Base-by-base conservation (phyloP, 2,329 filamentous ascomycete genomes). In the Diaporthe longicolla region DNA sequence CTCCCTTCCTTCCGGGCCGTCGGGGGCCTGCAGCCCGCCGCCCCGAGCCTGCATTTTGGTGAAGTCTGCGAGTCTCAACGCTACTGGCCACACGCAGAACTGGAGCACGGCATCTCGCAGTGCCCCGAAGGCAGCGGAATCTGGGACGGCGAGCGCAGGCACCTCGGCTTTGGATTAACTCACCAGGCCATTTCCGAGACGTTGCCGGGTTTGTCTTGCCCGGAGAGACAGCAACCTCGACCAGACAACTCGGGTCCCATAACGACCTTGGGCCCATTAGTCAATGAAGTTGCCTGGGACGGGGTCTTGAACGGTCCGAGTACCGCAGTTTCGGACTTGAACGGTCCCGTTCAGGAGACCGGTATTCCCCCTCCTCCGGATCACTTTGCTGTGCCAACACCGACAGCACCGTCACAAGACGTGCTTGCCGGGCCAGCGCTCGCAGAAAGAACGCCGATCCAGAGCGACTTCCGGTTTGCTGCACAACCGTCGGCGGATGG, bases 1-100 rank as follows among this genome's bases (percentile, higher is more conserved):
- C 2, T 21, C 15, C 43, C 29, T 15, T 9, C 9, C 35, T 50
- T 48, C 15, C 43, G 19, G 40, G 37, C 69, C 45, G 35, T 40
- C 65, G 71, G 58, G 29, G 40, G 43, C 55, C 45, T 35, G 24
- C 37, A 7, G 32, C 21, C 24, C n/a, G 19, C 57, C 21, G 45
- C 40, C 13, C 4, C 48, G 15, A 63, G 37, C 15, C n/a, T n/a
- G 19, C 45, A 24, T 26, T 8, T 6, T 52, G 21, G 45, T 29
- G 63, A 43, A 57, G 45, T 58, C 29, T 55, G 69, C 69, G 43
- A 57, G 29, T n/a, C 70, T 32, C 52, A 70, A 24, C 13, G 52
- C 26, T 19, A 48, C 32, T 50, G 35, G 50, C 55, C 68, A 32
- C 35, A 24, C 45, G 50, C 55, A 65, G 58, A 55, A n/a, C 68